Conservation (phyloP, 2,329 filamentous ascomycete genomes). For the Aspergillus neotritici region DNA sequence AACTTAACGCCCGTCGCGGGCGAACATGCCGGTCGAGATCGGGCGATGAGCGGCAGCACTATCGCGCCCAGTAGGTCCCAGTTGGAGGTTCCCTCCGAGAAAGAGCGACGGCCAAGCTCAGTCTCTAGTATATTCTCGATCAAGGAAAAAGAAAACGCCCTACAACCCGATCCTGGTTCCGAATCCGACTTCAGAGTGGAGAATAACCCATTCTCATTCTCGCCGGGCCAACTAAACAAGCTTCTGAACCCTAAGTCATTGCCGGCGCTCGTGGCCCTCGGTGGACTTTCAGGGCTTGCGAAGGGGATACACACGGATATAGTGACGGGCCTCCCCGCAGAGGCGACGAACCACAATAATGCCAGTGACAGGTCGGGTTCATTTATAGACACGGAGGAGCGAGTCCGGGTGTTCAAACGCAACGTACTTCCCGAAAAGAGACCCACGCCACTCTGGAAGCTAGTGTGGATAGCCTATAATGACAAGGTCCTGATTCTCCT, state of each 20-base stretch:
- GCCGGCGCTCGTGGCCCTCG: slow-evolving; percentile 68
- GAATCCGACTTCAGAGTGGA: slow-evolving; percentile 70
- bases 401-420: slow-evolving; percentile 45
- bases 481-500: slow-evolving; percentile 69
- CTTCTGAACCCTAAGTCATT: slow-evolving; percentile 80
- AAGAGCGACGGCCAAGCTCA: slow-evolving; percentile 1
- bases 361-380: too few relatives aligned
- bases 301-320: slow-evolving; percentile 67
- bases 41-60: slow-evolving; percentile 14
- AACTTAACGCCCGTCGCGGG: slow-evolving; percentile 9
- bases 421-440: slow-evolving; percentile 63
- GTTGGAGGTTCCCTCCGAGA: slow-evolving; percentile 3
- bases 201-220: slow-evolving; percentile 78
- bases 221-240: slow-evolving; percentile 69
- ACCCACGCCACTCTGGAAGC: slow-evolving; percentile 58
- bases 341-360: slow-evolving; percentile 55
- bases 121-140: slow-evolving; percentile 7
- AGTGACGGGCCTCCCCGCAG: slow-evolving; percentile 63
- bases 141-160: slow-evolving; percentile 44
- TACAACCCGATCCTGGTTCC: slow-evolving; percentile 67
- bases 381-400: slow-evolving; percentile 1
- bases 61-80: slow-evolving; percentile 8
- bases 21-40: slow-evolving; percentile 6
- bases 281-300: slow-evolving; percentile 68
- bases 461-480: slow-evolving; percentile 72